These are phyloP conservation scores for Pseudocercospora fuligena DNA, from an alignment of 2,329 filamentous ascomycete species.

Conservation along the genomic window DNA sequence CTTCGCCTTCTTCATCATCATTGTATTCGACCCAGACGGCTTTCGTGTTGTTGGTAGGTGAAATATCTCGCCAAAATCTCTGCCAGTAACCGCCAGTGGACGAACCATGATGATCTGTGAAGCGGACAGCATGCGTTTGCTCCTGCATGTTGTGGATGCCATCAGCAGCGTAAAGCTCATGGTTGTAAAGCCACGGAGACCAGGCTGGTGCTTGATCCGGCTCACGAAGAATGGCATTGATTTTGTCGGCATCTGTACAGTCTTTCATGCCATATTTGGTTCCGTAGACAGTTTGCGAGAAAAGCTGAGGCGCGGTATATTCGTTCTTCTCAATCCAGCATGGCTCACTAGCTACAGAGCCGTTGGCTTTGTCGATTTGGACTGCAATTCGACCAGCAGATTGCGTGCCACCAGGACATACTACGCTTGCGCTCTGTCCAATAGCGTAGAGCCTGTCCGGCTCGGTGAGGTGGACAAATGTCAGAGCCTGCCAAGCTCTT, in stretches of 20 bases:
- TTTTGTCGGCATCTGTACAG: background rate
- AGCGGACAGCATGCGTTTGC: background rate
- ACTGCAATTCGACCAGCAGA: background rate
- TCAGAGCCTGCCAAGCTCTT: conserved; percentile 1
- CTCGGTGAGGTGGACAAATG: background rate
- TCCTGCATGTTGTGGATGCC: background rate
- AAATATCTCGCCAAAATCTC: background rate
- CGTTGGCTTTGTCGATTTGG: background rate
- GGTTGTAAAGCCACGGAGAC: background rate
- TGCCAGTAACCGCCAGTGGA: background rate
- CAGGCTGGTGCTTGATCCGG: background rate
- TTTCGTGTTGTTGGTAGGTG: background rate
- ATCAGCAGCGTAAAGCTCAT: background rate
- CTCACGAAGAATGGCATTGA: background rate
- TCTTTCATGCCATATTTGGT: background rate
- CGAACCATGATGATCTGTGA: background rate
- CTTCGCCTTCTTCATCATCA: background rate
- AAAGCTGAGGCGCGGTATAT: background rate
- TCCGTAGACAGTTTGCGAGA: background rate
- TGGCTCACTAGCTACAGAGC: background rate
- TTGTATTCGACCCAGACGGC: background rate
- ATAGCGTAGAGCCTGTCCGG: background rate
- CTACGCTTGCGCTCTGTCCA: background rate
- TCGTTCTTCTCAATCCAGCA: conserved; percentile 5
- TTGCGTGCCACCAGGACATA: background rate